Evolutionary conservation across 495 filamentous ascomycete species (phyloP).

Genomic region (Saxispiralis lemnorum): DNA sequence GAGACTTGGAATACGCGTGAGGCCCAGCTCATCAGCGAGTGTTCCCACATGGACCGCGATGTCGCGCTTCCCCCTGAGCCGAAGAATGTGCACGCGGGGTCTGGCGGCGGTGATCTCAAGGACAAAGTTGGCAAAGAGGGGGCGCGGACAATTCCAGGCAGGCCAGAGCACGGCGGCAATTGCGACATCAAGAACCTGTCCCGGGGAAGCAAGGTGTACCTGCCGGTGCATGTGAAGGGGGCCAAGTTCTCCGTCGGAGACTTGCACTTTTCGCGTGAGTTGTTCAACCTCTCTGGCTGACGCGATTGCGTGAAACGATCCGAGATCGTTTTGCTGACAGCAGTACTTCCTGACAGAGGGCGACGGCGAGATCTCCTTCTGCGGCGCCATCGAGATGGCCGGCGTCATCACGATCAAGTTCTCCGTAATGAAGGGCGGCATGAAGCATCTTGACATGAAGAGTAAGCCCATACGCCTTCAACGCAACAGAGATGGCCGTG

Average conservation of each 20-base stretch:
- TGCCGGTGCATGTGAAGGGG: slow-evolving; percentile 70
- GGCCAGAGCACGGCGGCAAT: slow-evolving; percentile 45
- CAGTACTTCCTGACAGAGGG: slow-evolving; percentile 34
- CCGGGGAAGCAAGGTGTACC: slow-evolving; percentile 71
- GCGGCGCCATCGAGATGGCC: slow-evolving; percentile 93
- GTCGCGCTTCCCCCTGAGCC: slow-evolving; percentile 69
- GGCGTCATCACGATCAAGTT: slow-evolving; percentile 86
- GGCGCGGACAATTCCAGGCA: slow-evolving; percentile 70
- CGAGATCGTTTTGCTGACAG: not conserved
- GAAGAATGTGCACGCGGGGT: slow-evolving; percentile 45
- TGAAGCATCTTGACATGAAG: slow-evolving; percentile 62
- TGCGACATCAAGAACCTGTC: slow-evolving; percentile 80
- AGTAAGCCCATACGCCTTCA: slow-evolving; percentile 17
- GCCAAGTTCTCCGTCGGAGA: slow-evolving; percentile 91
- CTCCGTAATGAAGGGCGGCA: slow-evolving; percentile 69
- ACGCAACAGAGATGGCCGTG: no score
- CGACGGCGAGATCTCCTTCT: slow-evolving; percentile 90
- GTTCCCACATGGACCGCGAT: slow-evolving; percentile 45
- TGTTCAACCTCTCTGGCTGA: no score
- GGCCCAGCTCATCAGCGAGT: slow-evolving; percentile 55
- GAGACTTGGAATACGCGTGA: slow-evolving; percentile 70
- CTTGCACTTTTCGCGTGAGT: slow-evolving; percentile 51
- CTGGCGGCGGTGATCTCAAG: slow-evolving; percentile 40
- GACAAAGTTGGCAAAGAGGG: slow-evolving; percentile 72
- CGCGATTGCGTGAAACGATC: not conserved